Evolutionary conservation across 2,329 filamentous ascomycete genomes (phyloP).

Genomic region (Sordariomycetes sp.): DNA sequence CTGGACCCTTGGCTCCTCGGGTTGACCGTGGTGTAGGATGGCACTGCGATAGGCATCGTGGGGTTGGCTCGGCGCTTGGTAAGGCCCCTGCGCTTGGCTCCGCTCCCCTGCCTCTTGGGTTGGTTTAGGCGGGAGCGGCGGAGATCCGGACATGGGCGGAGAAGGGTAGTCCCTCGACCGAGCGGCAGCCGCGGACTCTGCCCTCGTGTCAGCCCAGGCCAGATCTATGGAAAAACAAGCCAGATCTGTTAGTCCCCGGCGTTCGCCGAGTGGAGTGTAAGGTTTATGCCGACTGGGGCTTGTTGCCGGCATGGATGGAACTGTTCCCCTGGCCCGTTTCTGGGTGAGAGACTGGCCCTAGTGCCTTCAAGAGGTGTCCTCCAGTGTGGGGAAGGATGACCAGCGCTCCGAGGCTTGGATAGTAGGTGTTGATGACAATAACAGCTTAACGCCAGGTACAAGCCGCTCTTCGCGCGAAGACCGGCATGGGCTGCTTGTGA

Average conservation of each 20-base stretch:
- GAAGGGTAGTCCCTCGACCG: slow-evolving; percentile 55
- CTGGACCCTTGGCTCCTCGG: slow-evolving; percentile 1
- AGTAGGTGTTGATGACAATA: not conserved
- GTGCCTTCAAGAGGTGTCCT: not conserved
- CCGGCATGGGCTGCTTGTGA: not conserved
- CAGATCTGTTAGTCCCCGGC: slow-evolving; percentile 45
- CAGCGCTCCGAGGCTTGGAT: not conserved
- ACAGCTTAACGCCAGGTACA: not conserved
- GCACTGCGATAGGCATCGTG: slow-evolving; percentile 40
- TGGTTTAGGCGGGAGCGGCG: slow-evolving; percentile 47
- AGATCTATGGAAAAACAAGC: slow-evolving; percentile 45
- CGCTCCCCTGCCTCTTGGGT: slow-evolving; percentile 46
- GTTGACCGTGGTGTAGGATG: not conserved
- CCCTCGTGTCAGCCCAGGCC: slow-evolving; percentile 37
- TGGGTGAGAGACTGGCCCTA: slow-evolving; percentile 1
- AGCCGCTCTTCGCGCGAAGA: not conserved
- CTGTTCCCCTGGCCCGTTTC: slow-evolving; percentile 5
- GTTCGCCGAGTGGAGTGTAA: slow-evolving; percentile 41
- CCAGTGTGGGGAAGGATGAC: not conserved
- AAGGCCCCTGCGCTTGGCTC: slow-evolving; percentile 32
- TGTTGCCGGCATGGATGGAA: slow-evolving; percentile 42
- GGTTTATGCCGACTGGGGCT: slow-evolving; percentile 31
- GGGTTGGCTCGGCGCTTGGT: slow-evolving; percentile 10
- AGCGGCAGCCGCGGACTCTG: slow-evolving; percentile 41
- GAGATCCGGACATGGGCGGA: slow-evolving; percentile 65